phyloP scores from a whole-genome alignment of 1,284 basidiomycete genomes.

The Malassezia psittaci region DNA sequence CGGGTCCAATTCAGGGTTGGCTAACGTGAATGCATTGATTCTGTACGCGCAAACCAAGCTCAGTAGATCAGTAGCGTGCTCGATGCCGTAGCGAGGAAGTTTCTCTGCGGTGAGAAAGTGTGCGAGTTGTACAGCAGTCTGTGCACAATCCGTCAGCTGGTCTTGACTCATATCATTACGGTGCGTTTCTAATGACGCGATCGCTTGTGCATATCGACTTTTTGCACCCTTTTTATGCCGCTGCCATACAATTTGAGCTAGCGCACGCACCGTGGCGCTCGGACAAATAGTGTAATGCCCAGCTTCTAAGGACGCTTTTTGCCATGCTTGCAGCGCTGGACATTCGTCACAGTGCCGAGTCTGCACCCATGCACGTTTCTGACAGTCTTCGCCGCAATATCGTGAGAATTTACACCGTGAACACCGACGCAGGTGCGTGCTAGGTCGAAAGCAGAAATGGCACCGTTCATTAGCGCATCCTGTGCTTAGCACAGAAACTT shows the following conservation, averaged over 20 bases:
- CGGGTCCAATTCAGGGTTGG: constrained; percentile 53
- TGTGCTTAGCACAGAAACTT: constrained; percentile 6
- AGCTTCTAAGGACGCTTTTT: not conserved
- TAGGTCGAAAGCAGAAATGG: constrained; percentile 10
- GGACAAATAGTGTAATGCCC: constrained; percentile 1
- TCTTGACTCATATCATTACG: not conserved
- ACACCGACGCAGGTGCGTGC: constrained; percentile 2
- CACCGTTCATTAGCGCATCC: constrained; percentile 3
- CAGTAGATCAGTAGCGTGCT: constrained; percentile 57
- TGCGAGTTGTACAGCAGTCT: constrained; percentile 58
- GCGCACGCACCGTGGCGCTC: constrained; percentile 6
- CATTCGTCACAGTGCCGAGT: constrained; percentile 16
- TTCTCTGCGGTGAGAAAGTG: constrained; percentile 48
- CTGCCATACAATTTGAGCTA: constrained; percentile 16
- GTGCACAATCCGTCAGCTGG: constrained; percentile 1
- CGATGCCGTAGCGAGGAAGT: constrained; percentile 57
- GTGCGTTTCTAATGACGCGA: constrained; percentile 10
- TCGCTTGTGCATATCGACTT: not conserved
- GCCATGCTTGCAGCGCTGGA: constrained; percentile 10
- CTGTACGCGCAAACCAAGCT: constrained; percentile 64
- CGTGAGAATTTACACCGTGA: constrained; percentile 14
- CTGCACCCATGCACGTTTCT: constrained; percentile 7
- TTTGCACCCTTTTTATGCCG: not conserved
- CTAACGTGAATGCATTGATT: constrained; percentile 77
- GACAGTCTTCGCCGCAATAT: constrained; percentile 15